Conservation (phyloP, 2,329 filamentous ascomycete species). For the Colletotrichum siamense region DNA sequence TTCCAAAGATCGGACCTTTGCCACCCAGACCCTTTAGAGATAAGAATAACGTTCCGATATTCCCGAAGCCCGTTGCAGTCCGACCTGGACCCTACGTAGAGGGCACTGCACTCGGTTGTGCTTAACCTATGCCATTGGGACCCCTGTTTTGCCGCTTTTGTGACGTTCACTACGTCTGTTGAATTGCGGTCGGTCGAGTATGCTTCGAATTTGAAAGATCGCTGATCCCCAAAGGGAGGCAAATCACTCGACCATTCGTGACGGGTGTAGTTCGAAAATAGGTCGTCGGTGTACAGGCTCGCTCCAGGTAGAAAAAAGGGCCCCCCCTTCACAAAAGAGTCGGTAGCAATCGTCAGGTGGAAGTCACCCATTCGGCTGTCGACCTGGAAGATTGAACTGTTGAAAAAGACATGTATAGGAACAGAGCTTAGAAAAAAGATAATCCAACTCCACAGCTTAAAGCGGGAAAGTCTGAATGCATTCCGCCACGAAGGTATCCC, state of each 20-base stretch:
- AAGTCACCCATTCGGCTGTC: conserved; percentile 8
- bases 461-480: conserved; percentile 17
- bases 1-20: background rate
- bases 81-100: background rate
- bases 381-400: conserved; percentile 18
- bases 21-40: background rate
- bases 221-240: background rate
- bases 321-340: background rate
- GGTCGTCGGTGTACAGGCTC: background rate
- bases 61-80: background rate
- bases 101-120: background rate
- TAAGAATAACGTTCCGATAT: background rate
- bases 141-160: background rate
- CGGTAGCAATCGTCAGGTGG: conserved; percentile 18
- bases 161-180: background rate
- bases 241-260: background rate
- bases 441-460: conserved; percentile 26
- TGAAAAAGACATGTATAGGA: conserved; percentile 32
- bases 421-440: conserved; percentile 27
- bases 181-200: background rate
- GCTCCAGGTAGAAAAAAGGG: background rate
- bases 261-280: background rate
- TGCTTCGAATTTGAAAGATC: background rate
- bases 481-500: conserved; percentile 48
- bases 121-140: background rate